Base-by-base conservation (phyloP, 179 eudicot species). In the Nepenthes alata region DNA sequence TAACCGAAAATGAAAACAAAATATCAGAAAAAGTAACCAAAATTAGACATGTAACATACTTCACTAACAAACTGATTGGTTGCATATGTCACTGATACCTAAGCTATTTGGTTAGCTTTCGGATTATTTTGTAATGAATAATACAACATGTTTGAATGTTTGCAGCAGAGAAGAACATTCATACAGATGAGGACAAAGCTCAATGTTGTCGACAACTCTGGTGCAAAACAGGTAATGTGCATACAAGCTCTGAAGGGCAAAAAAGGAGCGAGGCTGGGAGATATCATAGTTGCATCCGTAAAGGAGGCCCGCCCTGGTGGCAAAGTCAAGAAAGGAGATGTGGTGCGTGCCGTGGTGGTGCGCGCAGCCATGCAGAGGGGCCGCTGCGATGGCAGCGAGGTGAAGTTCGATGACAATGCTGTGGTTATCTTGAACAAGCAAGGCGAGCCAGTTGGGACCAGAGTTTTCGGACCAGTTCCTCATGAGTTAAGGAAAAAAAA, bases 151-250 rank as follows among this genome's bases (percentile, higher is more conserved):
- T 65, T 50, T n/a, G 41, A 47, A 57, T 58, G 10, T 16, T 35
- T 51, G 58, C 84, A 82, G 88, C 94, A 91, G 65, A 68, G 55
- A 47, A 80, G 97, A 78, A 88, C 87, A 16, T 91, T 91, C 83
- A 88, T 82, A 67, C 94, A 88, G 72, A 91, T 91, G 97, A 80
- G 95, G 68, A 86, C 89, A 55, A 86, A 82, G 57, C 87, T 91
- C 5, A 88, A 75, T 59, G 98, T 88, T 56, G 98, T 84, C 37
- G 98, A 89, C 61, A 91, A 91, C 72, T 91, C 96, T 2, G 96
- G 96, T 35, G 95, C 96, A 10, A 85, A 86, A 71, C 78, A 74
- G 61, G 84, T 84, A 15, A 77, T 69, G 85, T 91, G 96, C 72
- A 91, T 86, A 69, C 96, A 89, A 77, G 89, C 91, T 38, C 55